Conservation (phyloP, 495 filamentous ascomycete species). For the Parmelia sp. region DNA sequence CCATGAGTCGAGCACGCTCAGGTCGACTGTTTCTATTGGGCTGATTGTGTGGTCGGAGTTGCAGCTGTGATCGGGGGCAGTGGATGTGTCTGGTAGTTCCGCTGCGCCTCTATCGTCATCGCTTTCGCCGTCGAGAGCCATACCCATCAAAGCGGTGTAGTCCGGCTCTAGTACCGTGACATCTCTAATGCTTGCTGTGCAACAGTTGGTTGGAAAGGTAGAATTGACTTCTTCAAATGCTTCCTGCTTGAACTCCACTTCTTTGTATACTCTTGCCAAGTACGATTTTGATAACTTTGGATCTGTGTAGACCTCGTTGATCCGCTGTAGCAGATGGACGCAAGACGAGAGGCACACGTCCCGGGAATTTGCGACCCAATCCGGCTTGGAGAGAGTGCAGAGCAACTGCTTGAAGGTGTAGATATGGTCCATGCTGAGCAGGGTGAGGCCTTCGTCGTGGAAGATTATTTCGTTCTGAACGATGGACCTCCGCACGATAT, state of each 20-base stretch:
- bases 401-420: conserved; percentile 67
- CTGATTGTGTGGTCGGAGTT: conserved; percentile 14
- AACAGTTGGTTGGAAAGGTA: conserved; percentile 17
- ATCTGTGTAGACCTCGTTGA: conserved; percentile 33
- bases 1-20: conserved; percentile 11
- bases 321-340: conserved; percentile 52
- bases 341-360: conserved; percentile 43
- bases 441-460: conserved; percentile 59
- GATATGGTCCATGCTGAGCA: conserved; percentile 63
- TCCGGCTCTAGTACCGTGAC: conserved; percentile 17
- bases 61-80: background rate
- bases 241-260: conserved; percentile 13
- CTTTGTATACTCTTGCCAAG: conserved; percentile 23
- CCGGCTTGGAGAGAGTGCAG: conserved; percentile 45
- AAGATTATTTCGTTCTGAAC: conserved; percentile 64
- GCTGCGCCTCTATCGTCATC: conserved; percentile 1
- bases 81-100: conserved; percentile 21
- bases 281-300: conserved; percentile 22
- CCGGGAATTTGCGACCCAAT: conserved; percentile 27
- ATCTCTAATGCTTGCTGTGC: conserved; percentile 22
- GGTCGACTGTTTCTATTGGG: conserved; percentile 18
- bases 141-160: conserved; percentile 3
- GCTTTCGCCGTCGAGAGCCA: conserved; percentile 9
- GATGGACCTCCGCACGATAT: conserved; percentile 59
- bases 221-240: conserved; percentile 20